Evolutionary conservation across 345 rosid species (phyloP).

Genomic region (Noccaea caerulescens): DNA sequence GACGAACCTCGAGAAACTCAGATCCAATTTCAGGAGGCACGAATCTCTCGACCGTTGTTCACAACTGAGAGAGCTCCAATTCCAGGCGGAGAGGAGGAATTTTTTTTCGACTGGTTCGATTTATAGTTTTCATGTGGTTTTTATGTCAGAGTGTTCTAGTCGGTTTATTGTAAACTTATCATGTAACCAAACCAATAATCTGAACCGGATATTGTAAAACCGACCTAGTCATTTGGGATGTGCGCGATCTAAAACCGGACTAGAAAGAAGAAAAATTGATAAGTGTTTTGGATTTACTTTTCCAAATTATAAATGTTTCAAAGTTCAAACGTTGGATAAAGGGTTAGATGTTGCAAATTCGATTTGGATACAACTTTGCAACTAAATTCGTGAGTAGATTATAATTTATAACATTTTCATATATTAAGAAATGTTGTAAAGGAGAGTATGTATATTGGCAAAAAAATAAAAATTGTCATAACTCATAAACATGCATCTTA

Average conservation of each 20-base stretch:
- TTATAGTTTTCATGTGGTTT: background rate
- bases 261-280: too few species aligned
- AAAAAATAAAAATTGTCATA: too few species aligned
- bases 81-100: conserved; percentile 2
- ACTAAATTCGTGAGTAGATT: background rate
- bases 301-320: too few species aligned
- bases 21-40: conserved; percentile 23
- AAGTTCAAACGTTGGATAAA: background rate
- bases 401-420: too few species aligned
- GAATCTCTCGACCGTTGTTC: conserved; percentile 14
- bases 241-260: too few species aligned
- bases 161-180: conserved; percentile 15
- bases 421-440: too few species aligned
- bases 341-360: conserved; percentile 9
- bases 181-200: background rate
- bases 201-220: background rate
- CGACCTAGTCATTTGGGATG: background rate
- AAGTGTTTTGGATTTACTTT: too few species aligned
- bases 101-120: background rate
- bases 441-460: too few species aligned
- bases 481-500: too few species aligned
- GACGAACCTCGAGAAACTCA: conserved; percentile 18
- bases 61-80: background rate
- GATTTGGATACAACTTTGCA: background rate
- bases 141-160: background rate